Base-by-base conservation (phyloP, 441 rosid genomes). In the Erysimum pusillum region DNA sequence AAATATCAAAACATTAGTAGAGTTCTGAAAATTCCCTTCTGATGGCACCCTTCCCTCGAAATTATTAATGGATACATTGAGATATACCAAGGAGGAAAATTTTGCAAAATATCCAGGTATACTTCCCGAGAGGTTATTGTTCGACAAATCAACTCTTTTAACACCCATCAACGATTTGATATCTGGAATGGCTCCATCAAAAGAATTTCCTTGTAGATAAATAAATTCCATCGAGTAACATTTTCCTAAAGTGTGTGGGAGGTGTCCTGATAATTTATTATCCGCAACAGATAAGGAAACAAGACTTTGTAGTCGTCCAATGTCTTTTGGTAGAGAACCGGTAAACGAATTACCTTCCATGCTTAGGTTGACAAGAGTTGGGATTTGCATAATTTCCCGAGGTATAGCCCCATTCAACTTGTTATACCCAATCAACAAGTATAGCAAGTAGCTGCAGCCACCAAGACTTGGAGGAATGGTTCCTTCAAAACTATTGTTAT, bases 51-150 rank as follows among this genome's bases (percentile, higher is more conserved):
- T 74, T 57, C 77, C 72, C 10, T 74, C 18, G 0, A 74, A n/a
- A 6, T 74, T 74, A 41, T 74, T 74, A 5, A 14, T 0, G 9
- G 77, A 74, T 4, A 74, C 11, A 65, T 65, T 65, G 45, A 77
- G 60, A 64, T 54, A 69, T 6, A 54, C n/a, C 60, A 76, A 20
- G 9, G 14, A n/a, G 3, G 39, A 4, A 17, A 76, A 76, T 0
- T 34, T 63, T 35, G 52, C 59, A 25, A 76, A 0, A 20, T 39
- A 62, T 3, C 0, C 35, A 62, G 49, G 35, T 11, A 76, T 56
- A 9, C 7, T 45, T 41, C 49, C 35, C 41, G 35, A 62, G 18
- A 62, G 35, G 22, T 7, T 0, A 41, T 61, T 39, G 6, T 7
- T 61, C 0, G 66, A 20, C 0, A 39, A 39, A 39, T 61, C 49